Evolutionary conservation across 2,329 filamentous ascomycete species (phyloP), one percentile per base, ranked within the genome.

Genomic region (Juglanconis juglandina): DNA sequence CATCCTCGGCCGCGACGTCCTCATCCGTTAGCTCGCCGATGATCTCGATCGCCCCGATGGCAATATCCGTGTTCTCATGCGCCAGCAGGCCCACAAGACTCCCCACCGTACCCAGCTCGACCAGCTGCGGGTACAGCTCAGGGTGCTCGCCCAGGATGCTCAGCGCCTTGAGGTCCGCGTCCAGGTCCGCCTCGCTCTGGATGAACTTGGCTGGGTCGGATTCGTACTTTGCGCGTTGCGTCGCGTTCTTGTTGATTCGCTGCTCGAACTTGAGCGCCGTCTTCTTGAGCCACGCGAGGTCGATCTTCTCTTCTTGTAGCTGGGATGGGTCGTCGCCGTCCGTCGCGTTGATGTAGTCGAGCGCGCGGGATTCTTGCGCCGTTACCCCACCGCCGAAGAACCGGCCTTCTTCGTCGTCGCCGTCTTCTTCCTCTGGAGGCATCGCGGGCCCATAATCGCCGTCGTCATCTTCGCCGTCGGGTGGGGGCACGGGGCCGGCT

Each of bases 1-100:
- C 85, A 67, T 92, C 87, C 62, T 89, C 86, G 2, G 90, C 91
- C 47, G 87, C 82, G 2, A 96, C 91, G 70, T 98, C 94, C 71
- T 99, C 93, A 68, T 98, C 95, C 13, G 92, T 96, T 66, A 98
- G 78, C 76, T 99, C 95, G 59, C 86, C 88, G 54, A 99, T 85
- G 51, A 97, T 90, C 76, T 98, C 90, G 53, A 96, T 87, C 0
- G 89, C 91, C 64, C 89, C 91, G 68, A 98, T 96, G 10, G 95
- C 92, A 65, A 99, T 96, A 70, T 99, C 95, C 0, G 93, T 94
- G 72, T 99, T 99, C 68, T 99, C 95, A 72, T 99, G 95, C 14
- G 94, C 89, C 53, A 99, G 78, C 56, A 99, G 76, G 2, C 88
- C 85, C 1, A 96, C 91, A 54, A 99, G 75, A 58, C 88, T 93